phyloP scores from a whole-genome alignment of 306 rosid species.

The Myrica gale region DNA sequence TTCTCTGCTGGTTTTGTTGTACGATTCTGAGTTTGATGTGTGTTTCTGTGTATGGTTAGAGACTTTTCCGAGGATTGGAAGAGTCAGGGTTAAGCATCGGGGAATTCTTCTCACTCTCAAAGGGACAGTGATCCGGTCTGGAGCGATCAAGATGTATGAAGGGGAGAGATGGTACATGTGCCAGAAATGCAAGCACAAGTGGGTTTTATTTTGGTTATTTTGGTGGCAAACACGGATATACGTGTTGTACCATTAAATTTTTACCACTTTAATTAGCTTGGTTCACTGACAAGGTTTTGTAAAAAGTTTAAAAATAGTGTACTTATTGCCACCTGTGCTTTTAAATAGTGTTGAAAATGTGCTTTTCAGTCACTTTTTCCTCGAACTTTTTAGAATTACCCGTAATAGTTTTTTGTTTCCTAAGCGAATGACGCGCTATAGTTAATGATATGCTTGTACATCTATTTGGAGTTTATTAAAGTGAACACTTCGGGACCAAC shows the following conservation, averaged over 20 bases:
- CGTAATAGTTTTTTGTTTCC: too few relatives aligned
- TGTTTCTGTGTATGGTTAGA: slow-evolving; percentile 41
- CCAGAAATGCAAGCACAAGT: slow-evolving; percentile 76
- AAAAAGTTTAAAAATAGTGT: neutral
- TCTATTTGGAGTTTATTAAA: neutral
- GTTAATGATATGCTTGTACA: neutral
- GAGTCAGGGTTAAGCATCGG: slow-evolving; percentile 76
- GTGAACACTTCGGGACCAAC: neutral
- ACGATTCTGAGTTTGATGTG: slow-evolving; percentile 6
- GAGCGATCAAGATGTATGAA: slow-evolving; percentile 88
- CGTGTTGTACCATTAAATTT: neutral
- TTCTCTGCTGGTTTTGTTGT: neutral
- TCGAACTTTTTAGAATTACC: too few relatives aligned
- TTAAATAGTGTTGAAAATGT: too few relatives aligned
- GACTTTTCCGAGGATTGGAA: slow-evolving; percentile 81
- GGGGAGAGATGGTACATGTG: slow-evolving; percentile 92
- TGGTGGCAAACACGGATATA: neutral
- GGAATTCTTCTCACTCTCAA: slow-evolving; percentile 87
- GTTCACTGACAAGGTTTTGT: neutral
- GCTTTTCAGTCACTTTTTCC: neutral
- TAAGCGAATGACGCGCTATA: too few relatives aligned
- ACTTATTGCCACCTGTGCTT: neutral
- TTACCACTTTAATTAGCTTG: neutral
- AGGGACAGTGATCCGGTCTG: slow-evolving; percentile 90
- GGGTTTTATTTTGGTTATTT: slow-evolving; percentile 15